Base-by-base conservation (phyloP, 2,329 filamentous ascomycete species). In the Onygenales sp. region DNA sequence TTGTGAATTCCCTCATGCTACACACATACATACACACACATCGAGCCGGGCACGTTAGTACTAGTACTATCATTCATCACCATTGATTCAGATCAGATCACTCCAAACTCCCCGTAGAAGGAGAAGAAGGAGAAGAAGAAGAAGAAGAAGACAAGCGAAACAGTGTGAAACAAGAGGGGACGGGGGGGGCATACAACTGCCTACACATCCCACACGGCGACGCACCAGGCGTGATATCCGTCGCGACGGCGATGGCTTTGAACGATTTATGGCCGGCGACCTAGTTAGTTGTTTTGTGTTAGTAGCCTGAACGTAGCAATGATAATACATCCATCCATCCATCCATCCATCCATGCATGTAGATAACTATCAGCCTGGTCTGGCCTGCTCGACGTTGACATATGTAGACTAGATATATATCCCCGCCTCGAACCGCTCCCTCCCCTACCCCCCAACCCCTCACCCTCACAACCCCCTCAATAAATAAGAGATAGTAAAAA, bases 121-220 rank as follows among this genome's bases (percentile, higher is more conserved):
- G 11, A 27, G 6, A 6, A 11, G 8, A 31, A 14, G 7, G 11
- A 31, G 10, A 2, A 11, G 33, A 17, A 27, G 6, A 6, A 27
- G 6, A 6, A 11, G 8, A 31, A 14, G 7, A 27, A 31, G 10
- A 2, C 33, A 2, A 54, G 9, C 13, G 8, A 39, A 27, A 31
- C 42, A 42, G 6, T 6, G 13, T 2, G 32, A 10, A 13, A 17
- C 17, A 17, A 17, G 17, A 7, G 13, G 32, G 3, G 21, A 17
- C 17, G 21, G 21, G 21, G 4, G 21, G 33, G 37, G 64, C 66
- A 43, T 67, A 89, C 86, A 92, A 95, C 68, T 96, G 92, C 62
- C 92, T 79, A 69, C 92, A 97, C 90, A 95, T 96, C 52, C 93
- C 93, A 67, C 93, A 98, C 0, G 93, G 93, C 57, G 85, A 75